Conservation (phyloP, 148 eudicot species). For the Rhododendron simsii region DNA sequence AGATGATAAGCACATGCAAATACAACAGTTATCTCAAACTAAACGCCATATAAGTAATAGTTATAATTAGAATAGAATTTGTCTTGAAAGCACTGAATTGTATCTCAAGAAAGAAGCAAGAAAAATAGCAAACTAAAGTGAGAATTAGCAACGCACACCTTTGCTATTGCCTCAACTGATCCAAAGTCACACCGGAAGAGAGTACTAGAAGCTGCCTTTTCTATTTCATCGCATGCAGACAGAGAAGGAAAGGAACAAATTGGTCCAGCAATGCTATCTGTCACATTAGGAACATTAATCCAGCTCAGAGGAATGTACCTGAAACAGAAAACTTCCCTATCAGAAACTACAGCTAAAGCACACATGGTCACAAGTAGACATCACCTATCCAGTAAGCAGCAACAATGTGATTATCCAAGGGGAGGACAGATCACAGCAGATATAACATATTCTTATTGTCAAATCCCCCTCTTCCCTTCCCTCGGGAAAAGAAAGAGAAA, state of each 20-base stretch:
- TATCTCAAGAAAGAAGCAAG: conserved; percentile 4
- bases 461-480: background rate
- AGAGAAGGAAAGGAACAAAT: conserved; percentile 61
- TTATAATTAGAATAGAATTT: background rate
- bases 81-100: background rate
- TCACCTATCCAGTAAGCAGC: background rate
- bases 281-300: conserved; percentile 30
- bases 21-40: background rate
- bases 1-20: background rate
- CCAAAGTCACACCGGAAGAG: conserved; percentile 67
- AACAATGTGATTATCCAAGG: background rate
- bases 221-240: conserved; percentile 61
- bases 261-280: conserved; percentile 26
- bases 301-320: conserved; percentile 87
- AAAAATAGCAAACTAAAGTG: background rate
- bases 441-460: background rate
- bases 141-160: conserved; percentile 42
- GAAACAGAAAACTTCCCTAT: conserved; percentile 19
- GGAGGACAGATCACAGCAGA: background rate
- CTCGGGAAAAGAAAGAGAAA: background rate
- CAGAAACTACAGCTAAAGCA: conserved; percentile 13
- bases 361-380: background rate
- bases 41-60: background rate
- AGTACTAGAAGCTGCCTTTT: conserved; percentile 52
- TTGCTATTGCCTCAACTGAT: conserved; percentile 69